Conservation (phyloP, 345 rosid species). For the Clarkia xantiana region DNA sequence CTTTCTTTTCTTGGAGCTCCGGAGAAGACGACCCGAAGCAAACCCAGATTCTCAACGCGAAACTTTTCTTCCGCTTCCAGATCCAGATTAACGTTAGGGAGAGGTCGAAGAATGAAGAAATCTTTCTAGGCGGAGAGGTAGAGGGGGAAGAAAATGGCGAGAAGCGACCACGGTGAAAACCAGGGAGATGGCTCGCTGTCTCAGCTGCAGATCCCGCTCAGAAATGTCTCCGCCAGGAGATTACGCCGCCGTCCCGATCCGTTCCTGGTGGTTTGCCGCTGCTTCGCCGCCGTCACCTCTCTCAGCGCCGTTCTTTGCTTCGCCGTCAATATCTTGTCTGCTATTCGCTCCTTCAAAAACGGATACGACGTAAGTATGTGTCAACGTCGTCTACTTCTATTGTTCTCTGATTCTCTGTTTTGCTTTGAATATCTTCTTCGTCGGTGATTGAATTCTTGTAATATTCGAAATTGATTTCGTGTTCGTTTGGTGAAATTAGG, state of each 20-base stretch:
- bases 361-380: conserved; percentile 50
- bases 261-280: conserved; percentile 51
- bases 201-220: background rate
- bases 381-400: background rate
- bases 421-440: background rate
- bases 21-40: no score
- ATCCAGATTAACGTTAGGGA: no score
- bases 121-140: background rate
- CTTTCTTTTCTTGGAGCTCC: no score
- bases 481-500: conserved; percentile 13
- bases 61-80: no score
- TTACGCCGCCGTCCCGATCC: conserved; percentile 37
- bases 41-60: no score
- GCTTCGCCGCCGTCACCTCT: conserved; percentile 58
- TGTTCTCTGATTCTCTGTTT: background rate
- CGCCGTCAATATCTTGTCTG: conserved; percentile 76
- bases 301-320: conserved; percentile 63
- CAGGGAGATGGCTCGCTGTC: conserved; percentile 6
- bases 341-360: conserved; percentile 52
- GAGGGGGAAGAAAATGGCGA: conserved; percentile 10
- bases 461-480: background rate
- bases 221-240: conserved; percentile 9
- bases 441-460: background rate
- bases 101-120: background rate
- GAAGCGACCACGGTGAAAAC: conserved; percentile 8